Evolutionary conservation across 441 rosid genomes (phyloP), one percentile per base, ranked within the genome.

Genomic region (Jatropha podagrica): DNA sequence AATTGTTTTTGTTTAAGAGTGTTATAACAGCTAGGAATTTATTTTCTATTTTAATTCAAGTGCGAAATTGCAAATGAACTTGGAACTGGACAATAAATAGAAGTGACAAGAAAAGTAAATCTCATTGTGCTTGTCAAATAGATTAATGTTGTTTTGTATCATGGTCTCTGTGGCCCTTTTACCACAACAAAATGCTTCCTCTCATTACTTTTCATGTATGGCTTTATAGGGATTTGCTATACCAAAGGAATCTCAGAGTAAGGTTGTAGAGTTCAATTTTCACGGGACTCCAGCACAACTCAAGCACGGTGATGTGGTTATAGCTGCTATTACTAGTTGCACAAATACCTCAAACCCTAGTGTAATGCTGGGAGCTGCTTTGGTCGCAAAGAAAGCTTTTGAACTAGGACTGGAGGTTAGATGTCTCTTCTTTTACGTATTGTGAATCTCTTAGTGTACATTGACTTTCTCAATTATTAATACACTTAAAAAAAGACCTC

Each of bases 291-390:
- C 85, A 59, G 95, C 98, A 46, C 86, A 88, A 75, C 92, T 95
- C 55, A 89, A 84, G 77, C 99, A 95, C 74, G 98, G 98, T 52
- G 94, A 89, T 88, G 96, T 95, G 68, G 97, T 95, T 75, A 95
- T 95, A 72, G 99, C 97, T 68, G 97, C 97, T 59, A 93, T 95
- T 82, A 95, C 99, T 41, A 95, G 99, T 85, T 95, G 97, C 88
- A 93, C 99, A 67, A 95, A 95, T 80, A 95, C 99, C 64, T 95
- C 98, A 74, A 95, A 95, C 82, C 99, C 97, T 7, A 95, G 95
- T 81, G 98, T 95, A 37, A 93, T 95, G 98, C 97, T 95, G 76
- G 98, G 97, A 77, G 97, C 96, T 85, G 97, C 94, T 77, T 80
- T 95, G 88, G 98, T 91, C 80, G 98, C 97, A 15, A 90, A 86